Conservation (phyloP, 2,329 filamentous ascomycete species). For the Acephala macrosclerotiorum region DNA sequence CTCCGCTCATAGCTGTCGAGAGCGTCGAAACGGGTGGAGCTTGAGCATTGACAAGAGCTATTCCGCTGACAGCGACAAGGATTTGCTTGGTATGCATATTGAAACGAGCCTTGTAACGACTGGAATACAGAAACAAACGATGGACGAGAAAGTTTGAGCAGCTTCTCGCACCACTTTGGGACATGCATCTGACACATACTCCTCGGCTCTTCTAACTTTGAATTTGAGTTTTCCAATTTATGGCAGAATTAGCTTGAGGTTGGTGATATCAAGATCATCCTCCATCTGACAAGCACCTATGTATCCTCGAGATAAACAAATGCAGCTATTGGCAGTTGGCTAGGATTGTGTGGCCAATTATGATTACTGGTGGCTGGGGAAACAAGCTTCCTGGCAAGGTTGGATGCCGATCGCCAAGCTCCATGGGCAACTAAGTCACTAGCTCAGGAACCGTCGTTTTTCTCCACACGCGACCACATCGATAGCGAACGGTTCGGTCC, state of each 20-base stretch:
- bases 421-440: background rate
- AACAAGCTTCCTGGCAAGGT: slow-evolving; percentile 1
- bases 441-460: slow-evolving; percentile 12
- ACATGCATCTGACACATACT: background rate
- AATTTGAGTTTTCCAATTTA: background rate
- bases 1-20: slow-evolving; percentile 4
- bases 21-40: background rate
- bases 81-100: slow-evolving; percentile 10
- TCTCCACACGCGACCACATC: slow-evolving; percentile 1
- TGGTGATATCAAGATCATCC: slow-evolving; percentile 3
- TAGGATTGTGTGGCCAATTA: background rate
- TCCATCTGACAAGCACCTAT: background rate
- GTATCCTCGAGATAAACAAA: background rate
- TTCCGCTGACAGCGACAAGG: slow-evolving; percentile 1
- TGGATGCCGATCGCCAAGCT: background rate
- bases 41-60: slow-evolving; percentile 7
- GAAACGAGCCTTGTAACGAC: slow-evolving; percentile 1
- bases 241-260: background rate
- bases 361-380: background rate
- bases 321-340: background rate
- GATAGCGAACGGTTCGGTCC: background rate
- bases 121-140: background rate
- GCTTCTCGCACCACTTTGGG: background rate
- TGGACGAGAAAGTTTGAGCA: background rate
- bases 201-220: background rate